A percentile compares a stretch with the other conserved stretches of the same genome.
Evolutionary conservation across 1,284 basidiomycete genomes (phyloP).

Genomic region (Puccinia novopanici): DNA sequence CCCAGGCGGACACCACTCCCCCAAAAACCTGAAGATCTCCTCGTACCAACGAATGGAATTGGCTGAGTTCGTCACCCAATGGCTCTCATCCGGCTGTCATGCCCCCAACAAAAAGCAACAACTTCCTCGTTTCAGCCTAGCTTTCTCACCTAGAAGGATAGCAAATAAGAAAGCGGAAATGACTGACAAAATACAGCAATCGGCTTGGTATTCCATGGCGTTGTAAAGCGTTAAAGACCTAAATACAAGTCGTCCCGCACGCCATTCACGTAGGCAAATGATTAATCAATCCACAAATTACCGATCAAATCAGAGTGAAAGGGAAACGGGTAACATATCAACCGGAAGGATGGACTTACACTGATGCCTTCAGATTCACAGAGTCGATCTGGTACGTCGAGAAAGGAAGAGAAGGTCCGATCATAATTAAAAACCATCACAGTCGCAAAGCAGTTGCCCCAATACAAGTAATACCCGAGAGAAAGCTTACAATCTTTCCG

Average conservation of each 20-base stretch:
- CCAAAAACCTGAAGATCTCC: constrained; percentile 55
- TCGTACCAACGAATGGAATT: constrained; percentile 55
- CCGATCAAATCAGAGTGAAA: not conserved
- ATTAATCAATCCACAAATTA: not conserved
- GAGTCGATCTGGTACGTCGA: constrained; percentile 29
- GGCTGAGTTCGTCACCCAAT: constrained; percentile 54
- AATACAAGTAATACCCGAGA: constrained; percentile 31
- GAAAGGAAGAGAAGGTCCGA: not conserved
- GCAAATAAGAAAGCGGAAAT: not conserved
- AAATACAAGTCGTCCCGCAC: not conserved
- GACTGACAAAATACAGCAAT: constrained; percentile 54
- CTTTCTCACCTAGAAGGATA: too few species aligned
- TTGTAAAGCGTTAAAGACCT: constrained; percentile 55
- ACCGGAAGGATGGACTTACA: constrained; percentile 6
- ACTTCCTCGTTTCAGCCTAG: not conserved
- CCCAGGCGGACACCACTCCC: constrained; percentile 33
- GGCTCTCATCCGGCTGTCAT: constrained; percentile 51
- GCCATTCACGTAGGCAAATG: not conserved
- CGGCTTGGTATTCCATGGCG: constrained; percentile 54
- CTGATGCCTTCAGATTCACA: constrained; percentile 48
- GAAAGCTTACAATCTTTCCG: constrained; percentile 54
- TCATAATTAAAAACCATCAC: not conserved
- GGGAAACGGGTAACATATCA: not conserved
- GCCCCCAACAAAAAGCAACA: not conserved
- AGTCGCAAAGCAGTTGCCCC: constrained; percentile 46